Evolutionary conservation across 805 yeast genomes (phyloP).

Genomic region (Kluyveromyces dobzhanskii): DNA sequence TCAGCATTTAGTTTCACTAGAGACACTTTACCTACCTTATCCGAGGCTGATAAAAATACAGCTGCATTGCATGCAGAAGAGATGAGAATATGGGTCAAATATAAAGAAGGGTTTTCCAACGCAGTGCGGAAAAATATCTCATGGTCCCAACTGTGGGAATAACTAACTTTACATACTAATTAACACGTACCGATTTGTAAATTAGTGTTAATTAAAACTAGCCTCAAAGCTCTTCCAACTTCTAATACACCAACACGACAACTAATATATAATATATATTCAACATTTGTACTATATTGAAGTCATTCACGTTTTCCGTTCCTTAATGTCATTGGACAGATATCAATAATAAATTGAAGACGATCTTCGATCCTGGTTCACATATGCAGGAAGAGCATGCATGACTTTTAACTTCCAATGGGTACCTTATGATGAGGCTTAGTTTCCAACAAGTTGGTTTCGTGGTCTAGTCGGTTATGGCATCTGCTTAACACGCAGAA

Average conservation of each 20-base stretch:
- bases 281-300: too few relatives aligned
- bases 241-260: too few relatives aligned
- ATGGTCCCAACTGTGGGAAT: constrained; percentile 55
- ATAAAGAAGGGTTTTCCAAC: constrained; percentile 84
- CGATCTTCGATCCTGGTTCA: too few relatives aligned
- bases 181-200: not conserved
- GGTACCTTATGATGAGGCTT: too few relatives aligned
- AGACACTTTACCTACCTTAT: not conserved
- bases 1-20: not conserved
- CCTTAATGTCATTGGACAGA: too few relatives aligned
- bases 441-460: constrained; percentile 40
- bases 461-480: constrained; percentile 99
- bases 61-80: constrained; percentile 17
- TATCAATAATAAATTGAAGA: too few relatives aligned
- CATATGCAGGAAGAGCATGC: too few relatives aligned
- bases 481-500: constrained; percentile 99
- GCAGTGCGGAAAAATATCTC: constrained; percentile 80
- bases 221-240: too few relatives aligned
- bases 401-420: too few relatives aligned
- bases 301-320: too few relatives aligned
- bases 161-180: not conserved
- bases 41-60: constrained; percentile 9
- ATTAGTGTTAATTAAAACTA: too few relatives aligned
- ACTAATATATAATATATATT: too few relatives aligned
- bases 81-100: constrained; percentile 72